Percentiles rank a stretch among this genome's conserved stretches.
These are phyloP conservation scores for Cercospora zeina DNA, from an alignment of 2,329 filamentous ascomycete species.

Conservation along the genomic window DNA sequence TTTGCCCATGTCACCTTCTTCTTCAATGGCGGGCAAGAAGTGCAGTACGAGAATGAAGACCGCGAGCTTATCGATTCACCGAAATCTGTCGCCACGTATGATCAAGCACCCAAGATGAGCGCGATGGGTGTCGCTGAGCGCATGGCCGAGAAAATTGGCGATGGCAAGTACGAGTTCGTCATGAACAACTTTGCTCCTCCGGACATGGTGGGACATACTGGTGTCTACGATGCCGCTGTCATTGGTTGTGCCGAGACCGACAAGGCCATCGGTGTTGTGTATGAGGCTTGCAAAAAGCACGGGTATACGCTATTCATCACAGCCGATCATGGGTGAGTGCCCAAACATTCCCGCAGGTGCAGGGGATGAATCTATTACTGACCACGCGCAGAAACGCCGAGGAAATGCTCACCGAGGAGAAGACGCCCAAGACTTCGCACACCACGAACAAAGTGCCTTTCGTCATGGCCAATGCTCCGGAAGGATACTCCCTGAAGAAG, in stretches of 20 bases:
- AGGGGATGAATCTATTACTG: not conserved
- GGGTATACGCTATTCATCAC: conserved; percentile 95
- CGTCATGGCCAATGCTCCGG: conserved; percentile 94
- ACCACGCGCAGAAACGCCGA: conserved; percentile 71
- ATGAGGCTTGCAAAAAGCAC: conserved; percentile 89
- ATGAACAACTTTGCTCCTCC: conserved; percentile 99
- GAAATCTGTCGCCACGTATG: conserved; percentile 85
- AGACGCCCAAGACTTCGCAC: conserved; percentile 96
- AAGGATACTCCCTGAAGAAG: conserved; percentile 83
- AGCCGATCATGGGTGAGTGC: conserved; percentile 68
- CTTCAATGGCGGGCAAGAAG: conserved; percentile 98
- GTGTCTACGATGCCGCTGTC: conserved; percentile 92
- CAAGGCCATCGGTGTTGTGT: conserved; percentile 88
- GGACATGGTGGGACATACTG: conserved; percentile 99
- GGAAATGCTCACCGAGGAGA: conserved; percentile 96
- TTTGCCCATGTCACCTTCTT: conserved; percentile 99
- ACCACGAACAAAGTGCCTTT: conserved; percentile 98
- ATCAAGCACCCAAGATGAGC: conserved; percentile 93
- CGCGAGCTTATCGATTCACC: conserved; percentile 94
- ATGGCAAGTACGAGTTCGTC: conserved; percentile 88
- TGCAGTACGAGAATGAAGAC: conserved; percentile 87
- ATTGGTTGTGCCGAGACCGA: conserved; percentile 83
- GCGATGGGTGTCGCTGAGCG: conserved; percentile 86
- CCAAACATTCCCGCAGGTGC: too few species aligned
- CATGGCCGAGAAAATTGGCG: conserved; percentile 79